phyloP scores from a whole-genome alignment of 2,329 filamentous ascomycete species.

The Botrytis sinoallii region DNA sequence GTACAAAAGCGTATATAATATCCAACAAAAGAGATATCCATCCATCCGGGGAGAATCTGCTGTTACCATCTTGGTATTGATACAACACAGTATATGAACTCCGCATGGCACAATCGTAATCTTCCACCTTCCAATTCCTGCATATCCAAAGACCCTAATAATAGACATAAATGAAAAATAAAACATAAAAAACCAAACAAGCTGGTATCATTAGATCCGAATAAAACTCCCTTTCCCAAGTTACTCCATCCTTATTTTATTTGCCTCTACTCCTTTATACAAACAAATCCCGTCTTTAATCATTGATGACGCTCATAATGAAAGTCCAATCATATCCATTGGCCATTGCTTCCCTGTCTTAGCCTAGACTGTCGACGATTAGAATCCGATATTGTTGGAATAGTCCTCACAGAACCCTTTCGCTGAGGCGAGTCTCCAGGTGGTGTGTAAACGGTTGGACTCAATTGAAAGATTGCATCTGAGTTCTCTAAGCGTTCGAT shows the following conservation, averaged over 20 bases:
- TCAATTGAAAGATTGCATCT: slow-evolving; percentile 39
- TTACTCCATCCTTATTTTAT: neutral
- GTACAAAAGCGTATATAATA: neutral
- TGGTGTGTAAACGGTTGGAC: slow-evolving; percentile 49
- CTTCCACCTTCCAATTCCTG: neutral
- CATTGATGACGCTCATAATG: neutral
- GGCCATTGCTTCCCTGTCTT: neutral
- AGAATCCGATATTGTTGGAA: neutral
- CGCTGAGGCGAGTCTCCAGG: slow-evolving; percentile 10
- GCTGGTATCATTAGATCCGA: neutral
- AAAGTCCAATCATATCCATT: neutral
- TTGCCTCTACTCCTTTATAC: neutral
- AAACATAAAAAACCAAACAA: neutral
- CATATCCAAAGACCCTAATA: neutral
- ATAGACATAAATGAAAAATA: neutral
- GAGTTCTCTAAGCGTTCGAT: slow-evolving; percentile 37
- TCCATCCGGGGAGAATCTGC: neutral
- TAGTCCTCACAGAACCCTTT: slow-evolving; percentile 4
- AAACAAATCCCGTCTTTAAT: neutral
- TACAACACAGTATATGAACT: neutral
- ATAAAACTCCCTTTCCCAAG: neutral
- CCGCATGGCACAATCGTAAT: neutral
- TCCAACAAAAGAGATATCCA: neutral
- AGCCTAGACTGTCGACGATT: neutral
- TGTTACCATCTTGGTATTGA: neutral